Conservation (phyloP, 140 eudicot genomes). For the Bidens hawaiensis region DNA sequence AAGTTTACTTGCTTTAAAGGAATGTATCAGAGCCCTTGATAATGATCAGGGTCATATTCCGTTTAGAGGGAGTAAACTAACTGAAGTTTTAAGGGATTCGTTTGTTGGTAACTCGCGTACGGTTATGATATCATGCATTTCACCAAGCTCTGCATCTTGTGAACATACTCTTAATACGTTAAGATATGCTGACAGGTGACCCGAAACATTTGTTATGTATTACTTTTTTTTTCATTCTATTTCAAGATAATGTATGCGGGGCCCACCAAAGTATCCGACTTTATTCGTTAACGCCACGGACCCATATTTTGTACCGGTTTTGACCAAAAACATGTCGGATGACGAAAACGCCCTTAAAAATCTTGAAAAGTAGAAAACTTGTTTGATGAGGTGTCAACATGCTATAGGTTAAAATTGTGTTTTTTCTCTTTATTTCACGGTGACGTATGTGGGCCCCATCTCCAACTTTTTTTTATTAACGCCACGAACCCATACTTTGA, state of each 20-base stretch:
- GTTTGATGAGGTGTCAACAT: too few relatives aligned
- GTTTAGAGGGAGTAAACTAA: slow-evolving; percentile 73
- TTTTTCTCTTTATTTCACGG: background rate
- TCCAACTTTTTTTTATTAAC: background rate
- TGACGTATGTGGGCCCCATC: background rate
- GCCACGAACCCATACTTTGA: background rate
- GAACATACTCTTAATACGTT: slow-evolving; percentile 78
- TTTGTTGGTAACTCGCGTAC: slow-evolving; percentile 76
- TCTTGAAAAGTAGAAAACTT: too few relatives aligned
- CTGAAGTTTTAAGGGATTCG: slow-evolving; percentile 75
- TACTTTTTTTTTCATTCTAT: too few relatives aligned
- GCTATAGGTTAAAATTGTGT: too few relatives aligned
- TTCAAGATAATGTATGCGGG: too few relatives aligned
- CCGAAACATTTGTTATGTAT: background rate
- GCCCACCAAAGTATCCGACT: too few relatives aligned
- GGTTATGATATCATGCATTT: slow-evolving; percentile 81
- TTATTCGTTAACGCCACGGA: too few relatives aligned
- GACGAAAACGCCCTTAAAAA: too few relatives aligned
- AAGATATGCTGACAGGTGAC: slow-evolving; percentile 74
- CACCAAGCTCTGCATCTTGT: slow-evolving; percentile 74
- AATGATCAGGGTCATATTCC: slow-evolving; percentile 76
- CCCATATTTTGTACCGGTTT: too few relatives aligned
- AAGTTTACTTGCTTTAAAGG: slow-evolving; percentile 72
- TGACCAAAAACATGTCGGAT: too few relatives aligned
- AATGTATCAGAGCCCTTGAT: slow-evolving; percentile 78